These are phyloP conservation scores for Monosporozyma unispora DNA, from an alignment of 805 yeast genomes.

Conservation along the genomic window DNA sequence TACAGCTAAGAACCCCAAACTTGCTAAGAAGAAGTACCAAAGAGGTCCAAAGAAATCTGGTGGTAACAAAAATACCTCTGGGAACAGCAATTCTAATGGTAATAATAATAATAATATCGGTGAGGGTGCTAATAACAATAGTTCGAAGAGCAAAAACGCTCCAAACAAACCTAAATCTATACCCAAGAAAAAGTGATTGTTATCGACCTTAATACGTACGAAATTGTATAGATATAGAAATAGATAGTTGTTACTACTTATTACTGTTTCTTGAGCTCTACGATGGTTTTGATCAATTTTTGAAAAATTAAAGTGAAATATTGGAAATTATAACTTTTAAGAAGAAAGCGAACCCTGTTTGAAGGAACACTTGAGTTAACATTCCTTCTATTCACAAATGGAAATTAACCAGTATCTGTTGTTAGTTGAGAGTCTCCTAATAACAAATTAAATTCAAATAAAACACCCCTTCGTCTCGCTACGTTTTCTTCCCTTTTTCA, in stretches of 20 bases:
- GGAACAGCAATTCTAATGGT: neutral
- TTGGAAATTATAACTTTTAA: neutral
- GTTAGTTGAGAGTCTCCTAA: conserved; percentile 30
- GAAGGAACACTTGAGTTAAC: neutral
- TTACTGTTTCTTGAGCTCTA: neutral
- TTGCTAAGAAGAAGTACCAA: conserved; percentile 1
- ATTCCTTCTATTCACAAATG: neutral
- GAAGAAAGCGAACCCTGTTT: neutral
- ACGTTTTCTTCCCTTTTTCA: conserved; percentile 2
- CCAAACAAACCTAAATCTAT: neutral
- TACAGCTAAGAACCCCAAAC: neutral
- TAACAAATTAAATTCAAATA: conserved; percentile 6
- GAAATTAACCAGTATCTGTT: neutral
- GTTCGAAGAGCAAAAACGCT: neutral
- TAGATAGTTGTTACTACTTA: neutral
- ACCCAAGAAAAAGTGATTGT: neutral
- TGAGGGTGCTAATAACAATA: neutral
- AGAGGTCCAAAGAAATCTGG: neutral
- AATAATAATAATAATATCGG: too few species aligned
- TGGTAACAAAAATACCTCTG: neutral
- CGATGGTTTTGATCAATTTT: neutral
- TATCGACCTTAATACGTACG: neutral
- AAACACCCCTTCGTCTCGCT: neutral
- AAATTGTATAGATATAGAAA: neutral
- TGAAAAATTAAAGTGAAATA: neutral